Evolutionary conservation across 129 eudicot genomes (phyloP), one percentile per base, ranked within the genome.

Genomic region (Chrysanthemum seticuspe): DNA sequence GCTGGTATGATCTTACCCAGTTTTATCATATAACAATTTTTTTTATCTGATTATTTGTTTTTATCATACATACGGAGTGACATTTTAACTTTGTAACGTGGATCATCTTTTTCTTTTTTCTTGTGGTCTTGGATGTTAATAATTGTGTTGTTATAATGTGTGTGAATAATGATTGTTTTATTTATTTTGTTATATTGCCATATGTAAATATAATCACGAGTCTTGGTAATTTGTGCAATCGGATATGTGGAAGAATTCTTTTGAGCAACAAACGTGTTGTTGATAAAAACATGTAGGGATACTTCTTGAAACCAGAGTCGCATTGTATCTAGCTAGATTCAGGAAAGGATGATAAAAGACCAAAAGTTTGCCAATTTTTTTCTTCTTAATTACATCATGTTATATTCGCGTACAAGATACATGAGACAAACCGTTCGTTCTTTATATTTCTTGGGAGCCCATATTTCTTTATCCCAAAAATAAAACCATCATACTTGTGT

Each of bases 91-190:
- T 47, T 49, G 80, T 76, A 50, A 21, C 29, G 71, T 77, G 49
- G 11, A 40, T 31, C 44, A n/a, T n/a, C 34, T 11, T 49, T 40
- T 40, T 7, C 9, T 40, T 6, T 31, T 36, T 1, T 40, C 9
- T 8, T 6, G 47, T 40, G 47, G 10, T 40, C 47, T 40, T 7
- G 47, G 47, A 40, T 76, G 27, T 49, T 75, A 21, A 31, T 64
- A 36, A 63, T 63, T 51, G 13, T 61, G 64, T 61, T 69, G 15
- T 62, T 76, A 60, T 13, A 76, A 68, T 68, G 69, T 69, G 71
- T 69, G 65, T 69, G 36, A 44, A 15, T 65, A 31, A 47, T 25
- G 77, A 27, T 62, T 11, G 27, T 49, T 76, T 70, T 49, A 68
- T 76, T 2, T 10, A n/a, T n/a, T n/a, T n/a, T n/a, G n/a, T n/a